Conservation (phyloP, 2,329 filamentous ascomycete species). For the Lasiodiplodia sp. region DNA sequence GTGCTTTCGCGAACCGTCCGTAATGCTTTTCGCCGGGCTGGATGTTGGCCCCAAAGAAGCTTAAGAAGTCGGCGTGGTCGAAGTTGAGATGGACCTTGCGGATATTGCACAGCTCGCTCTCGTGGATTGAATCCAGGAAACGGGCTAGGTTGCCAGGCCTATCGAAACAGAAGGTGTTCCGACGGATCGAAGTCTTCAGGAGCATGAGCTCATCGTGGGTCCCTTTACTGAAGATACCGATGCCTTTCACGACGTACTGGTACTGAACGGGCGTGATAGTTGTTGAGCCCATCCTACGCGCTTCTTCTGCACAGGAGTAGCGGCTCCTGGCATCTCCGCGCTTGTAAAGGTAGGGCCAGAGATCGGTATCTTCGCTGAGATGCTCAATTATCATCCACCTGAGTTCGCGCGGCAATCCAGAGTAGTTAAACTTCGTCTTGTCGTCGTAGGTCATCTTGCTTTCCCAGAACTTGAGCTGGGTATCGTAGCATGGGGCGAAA, state of each 20-base stretch:
- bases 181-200: neutral
- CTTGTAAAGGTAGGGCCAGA: constrained; percentile 4
- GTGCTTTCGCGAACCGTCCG: neutral
- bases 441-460: neutral
- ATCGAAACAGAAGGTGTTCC: constrained; percentile 3
- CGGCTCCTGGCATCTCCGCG: neutral
- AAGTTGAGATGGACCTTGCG: constrained; percentile 1
- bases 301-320: no score
- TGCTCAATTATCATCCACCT: constrained; percentile 1
- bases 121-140: neutral
- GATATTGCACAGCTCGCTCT: neutral
- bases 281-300: neutral
- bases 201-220: neutral
- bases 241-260: neutral
- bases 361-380: neutral
- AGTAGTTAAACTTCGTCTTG: constrained; percentile 16
- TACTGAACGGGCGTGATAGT: neutral
- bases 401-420: neutral
- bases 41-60: neutral
- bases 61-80: constrained; percentile 1
- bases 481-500: neutral
- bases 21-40: neutral
- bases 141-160: neutral
- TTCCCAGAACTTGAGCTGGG: neutral
- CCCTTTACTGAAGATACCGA: neutral